Evolutionary conservation across 2,329 filamentous ascomycete genomes (phyloP), one percentile per base, ranked within the genome.

Genomic region (Seiridium cupressi): DNA sequence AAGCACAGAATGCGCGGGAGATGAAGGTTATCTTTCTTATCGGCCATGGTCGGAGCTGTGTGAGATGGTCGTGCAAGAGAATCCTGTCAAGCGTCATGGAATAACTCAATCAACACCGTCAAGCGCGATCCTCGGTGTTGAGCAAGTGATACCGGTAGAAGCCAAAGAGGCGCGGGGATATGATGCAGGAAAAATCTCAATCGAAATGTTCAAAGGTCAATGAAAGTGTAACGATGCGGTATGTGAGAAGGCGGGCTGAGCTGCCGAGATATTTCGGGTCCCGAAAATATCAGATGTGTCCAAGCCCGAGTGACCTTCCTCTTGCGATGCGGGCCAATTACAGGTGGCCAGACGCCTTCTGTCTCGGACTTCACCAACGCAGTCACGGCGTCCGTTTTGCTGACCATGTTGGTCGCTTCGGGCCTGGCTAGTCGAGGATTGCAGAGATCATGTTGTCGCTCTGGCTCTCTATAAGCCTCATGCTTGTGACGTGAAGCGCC

Each of bases 1-100:
- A 93, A 85, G 74, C 89, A 93, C 66, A 93, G 87, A 65, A 93
- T 86, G 61, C 90, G 87, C 3, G 89, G 89, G 35, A 81, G 77
- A 61, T 72, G 60, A 55, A 68, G 59, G 35, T 67, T 70, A 44
- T 59, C 32, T 38, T 53, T 26, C 8, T 51, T 53, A 13, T 54
- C 47, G 44, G 57, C 57, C 57, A 59, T 59, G n/a, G 11, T 62
- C 46, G 80, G 69, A 4, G 67, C 9, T 51, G 11, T 42, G 3
- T n/a, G n/a, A 9, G 11, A 51, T 31, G 11, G 10, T 13, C 5
- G 11, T 44, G 2, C 9, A 2, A 13, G 42, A n/a, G 42, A n/a
- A n/a, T n/a, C n/a, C n/a, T n/a, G n/a, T n/a, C n/a, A n/a, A n/a
- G n/a, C n/a, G n/a, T n/a, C 42, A 44, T 11, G 32, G 11, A 3